A percentile compares a stretch with the other conserved stretches of the same genome.
These are phyloP conservation scores for Artemisia argyi DNA, from an alignment of 129 eudicot species.

Conservation along the genomic window DNA sequence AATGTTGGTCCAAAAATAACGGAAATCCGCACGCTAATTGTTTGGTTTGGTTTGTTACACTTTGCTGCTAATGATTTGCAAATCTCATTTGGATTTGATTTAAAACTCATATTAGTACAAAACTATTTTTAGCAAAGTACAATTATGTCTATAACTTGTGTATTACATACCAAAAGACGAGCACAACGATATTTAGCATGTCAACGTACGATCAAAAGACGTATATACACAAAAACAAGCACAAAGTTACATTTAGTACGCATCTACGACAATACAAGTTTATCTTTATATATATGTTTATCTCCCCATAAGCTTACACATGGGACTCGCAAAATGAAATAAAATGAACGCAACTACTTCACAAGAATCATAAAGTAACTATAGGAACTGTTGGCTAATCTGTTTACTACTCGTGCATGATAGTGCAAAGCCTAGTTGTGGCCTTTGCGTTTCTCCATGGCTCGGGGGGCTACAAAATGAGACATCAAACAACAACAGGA, in stretches of 20 bases:
- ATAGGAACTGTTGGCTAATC: constrained; percentile 13
- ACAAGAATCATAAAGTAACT: constrained; percentile 27
- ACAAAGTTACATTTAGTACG: constrained; percentile 12
- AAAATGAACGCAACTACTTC: constrained; percentile 30
- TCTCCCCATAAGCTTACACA: constrained; percentile 15
- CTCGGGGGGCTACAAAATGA: constrained; percentile 57
- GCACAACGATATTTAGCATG: constrained; percentile 15
- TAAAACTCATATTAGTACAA: not conserved
- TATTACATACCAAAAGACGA: not conserved
- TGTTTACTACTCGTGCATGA: constrained; percentile 15
- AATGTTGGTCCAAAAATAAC: constrained; percentile 30
- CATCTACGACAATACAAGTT: constrained; percentile 11
- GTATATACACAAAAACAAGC: constrained; percentile 22
- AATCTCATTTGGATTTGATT: constrained; percentile 14
- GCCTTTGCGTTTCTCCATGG: constrained; percentile 48
- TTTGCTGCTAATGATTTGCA: constrained; percentile 19
- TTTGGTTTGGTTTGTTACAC: constrained; percentile 32
- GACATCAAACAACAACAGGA: constrained; percentile 6
- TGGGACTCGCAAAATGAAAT: constrained; percentile 21
- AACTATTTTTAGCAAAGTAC: constrained; percentile 4
- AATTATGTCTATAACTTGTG: not conserved
- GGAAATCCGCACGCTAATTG: constrained; percentile 34
- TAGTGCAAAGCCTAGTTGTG: constrained; percentile 29
- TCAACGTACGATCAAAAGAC: not conserved
- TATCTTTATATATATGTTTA: constrained; percentile 16